A percentile compares a stretch with the other conserved stretches of the same genome.
Evolutionary conservation across 176 grass and related monocot genomes (phyloP).

Genomic region (Leersia perrieri): DNA sequence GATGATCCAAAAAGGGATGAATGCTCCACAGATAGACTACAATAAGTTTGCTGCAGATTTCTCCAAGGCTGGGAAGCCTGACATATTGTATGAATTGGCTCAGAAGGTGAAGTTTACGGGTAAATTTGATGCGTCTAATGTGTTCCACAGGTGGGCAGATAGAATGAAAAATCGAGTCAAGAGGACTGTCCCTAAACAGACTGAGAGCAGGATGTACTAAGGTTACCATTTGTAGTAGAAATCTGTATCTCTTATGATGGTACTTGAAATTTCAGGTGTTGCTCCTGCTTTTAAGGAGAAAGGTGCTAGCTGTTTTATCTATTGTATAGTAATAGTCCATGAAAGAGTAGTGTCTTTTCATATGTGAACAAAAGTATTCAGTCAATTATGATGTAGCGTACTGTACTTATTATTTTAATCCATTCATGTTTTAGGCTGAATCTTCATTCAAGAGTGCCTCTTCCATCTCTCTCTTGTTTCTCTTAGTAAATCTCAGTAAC

Average conservation of each 20-base stretch:
- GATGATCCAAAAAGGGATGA: slow-evolving; percentile 93
- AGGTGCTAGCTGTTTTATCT: slow-evolving; percentile 9
- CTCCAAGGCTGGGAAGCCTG: slow-evolving; percentile 70
- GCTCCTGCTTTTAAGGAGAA: slow-evolving; percentile 14
- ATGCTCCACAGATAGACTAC: slow-evolving; percentile 77
- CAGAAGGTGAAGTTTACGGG: slow-evolving; percentile 71
- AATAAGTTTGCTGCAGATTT: slow-evolving; percentile 90
- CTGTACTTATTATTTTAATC: not conserved
- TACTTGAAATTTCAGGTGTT: slow-evolving; percentile 7
- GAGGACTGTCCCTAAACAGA: slow-evolving; percentile 31
- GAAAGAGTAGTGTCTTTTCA: not conserved
- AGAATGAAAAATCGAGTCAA: slow-evolving; percentile 57
- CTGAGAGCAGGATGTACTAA: slow-evolving; percentile 31
- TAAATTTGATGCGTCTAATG: slow-evolving; percentile 59
- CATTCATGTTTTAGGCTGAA: not conserved
- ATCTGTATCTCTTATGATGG: not conserved
- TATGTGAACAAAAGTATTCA: not conserved
- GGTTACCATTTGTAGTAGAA: not conserved
- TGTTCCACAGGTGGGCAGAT: slow-evolving; percentile 67
- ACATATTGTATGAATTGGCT: slow-evolving; percentile 78
- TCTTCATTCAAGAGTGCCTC: not conserved
- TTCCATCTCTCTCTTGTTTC: not conserved
- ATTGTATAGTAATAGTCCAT: slow-evolving; percentile 26
- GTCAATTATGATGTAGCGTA: not conserved
- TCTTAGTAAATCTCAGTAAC: not conserved